Evolutionary conservation across 495 filamentous ascomycete species (phyloP).

Genomic region (Trichoderma asperelloides): DNA sequence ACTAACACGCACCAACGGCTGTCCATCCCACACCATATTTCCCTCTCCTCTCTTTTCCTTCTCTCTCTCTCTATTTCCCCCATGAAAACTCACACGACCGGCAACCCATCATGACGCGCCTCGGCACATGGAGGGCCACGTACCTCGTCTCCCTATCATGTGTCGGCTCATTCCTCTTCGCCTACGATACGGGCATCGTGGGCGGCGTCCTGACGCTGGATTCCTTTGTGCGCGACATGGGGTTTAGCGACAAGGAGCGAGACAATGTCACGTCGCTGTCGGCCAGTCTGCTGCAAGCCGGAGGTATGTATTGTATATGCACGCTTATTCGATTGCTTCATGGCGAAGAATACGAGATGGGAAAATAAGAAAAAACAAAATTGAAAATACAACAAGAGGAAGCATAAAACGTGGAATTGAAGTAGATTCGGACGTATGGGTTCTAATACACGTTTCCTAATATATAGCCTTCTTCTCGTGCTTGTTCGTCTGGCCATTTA

Average conservation of each 20-base stretch:
- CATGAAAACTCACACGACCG: neutral
- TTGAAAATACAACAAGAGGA: no score
- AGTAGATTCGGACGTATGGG: neutral
- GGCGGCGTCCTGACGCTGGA: slow-evolving; percentile 45
- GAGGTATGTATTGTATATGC: slow-evolving; percentile 18
- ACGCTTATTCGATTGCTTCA: neutral
- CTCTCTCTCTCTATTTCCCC: neutral
- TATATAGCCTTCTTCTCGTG: slow-evolving; percentile 27
- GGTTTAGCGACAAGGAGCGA: neutral
- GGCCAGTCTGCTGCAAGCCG: slow-evolving; percentile 48
- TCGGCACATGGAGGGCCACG: slow-evolving; percentile 19
- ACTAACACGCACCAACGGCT: no score
- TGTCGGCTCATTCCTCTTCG: slow-evolving; percentile 22
- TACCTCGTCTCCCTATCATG: slow-evolving; percentile 21
- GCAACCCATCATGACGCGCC: slow-evolving; percentile 13
- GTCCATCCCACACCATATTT: no score
- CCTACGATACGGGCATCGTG: slow-evolving; percentile 52
- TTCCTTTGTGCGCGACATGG: slow-evolving; percentile 49
- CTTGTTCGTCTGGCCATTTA: slow-evolving; percentile 38
- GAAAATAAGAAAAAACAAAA: no score
- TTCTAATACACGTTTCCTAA: neutral
- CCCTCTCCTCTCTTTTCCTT: no score
- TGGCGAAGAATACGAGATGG: no score
- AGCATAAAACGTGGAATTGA: no score
- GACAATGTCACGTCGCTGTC: slow-evolving; percentile 43